A percentile compares a stretch with the other conserved stretches of the same genome.
Conservation (phyloP, 2,329 filamentous ascomycete genomes). For the Immersiporthe knoxdaviesiana region DNA sequence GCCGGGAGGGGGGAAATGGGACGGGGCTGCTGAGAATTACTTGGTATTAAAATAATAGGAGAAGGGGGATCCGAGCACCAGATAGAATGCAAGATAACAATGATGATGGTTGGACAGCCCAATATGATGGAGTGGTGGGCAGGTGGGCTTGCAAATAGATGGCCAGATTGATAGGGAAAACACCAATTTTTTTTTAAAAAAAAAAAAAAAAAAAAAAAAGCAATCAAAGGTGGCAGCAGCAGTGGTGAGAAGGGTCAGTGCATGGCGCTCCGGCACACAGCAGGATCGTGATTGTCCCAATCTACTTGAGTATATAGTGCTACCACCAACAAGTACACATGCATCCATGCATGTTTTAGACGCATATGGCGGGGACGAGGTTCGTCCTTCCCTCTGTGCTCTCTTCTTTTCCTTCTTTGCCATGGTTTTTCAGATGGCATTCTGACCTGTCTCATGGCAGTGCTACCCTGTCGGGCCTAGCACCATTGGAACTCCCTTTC, state of each 20-base stretch:
- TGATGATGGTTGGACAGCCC: background rate
- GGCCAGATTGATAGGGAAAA: background rate
- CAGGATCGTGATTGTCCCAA: slow-evolving; percentile 18
- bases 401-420: background rate
- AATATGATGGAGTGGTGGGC: background rate
- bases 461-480: background rate
- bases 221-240: background rate
- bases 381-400: background rate
- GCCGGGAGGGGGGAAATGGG: background rate
- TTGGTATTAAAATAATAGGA: background rate
- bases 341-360: slow-evolving; percentile 8
- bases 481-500: background rate
- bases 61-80: background rate
- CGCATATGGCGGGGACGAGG: background rate
- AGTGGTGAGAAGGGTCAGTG: background rate
- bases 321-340: background rate
- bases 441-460: slow-evolving; percentile 1
- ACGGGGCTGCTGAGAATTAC: background rate
- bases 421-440: slow-evolving; percentile 4
- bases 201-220: background rate
- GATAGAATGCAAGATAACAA: background rate
- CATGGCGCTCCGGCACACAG: slow-evolving; percentile 20
- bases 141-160: background rate
- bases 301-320: background rate
- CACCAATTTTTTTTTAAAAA: background rate